Percentiles rank a stretch among this genome's conserved stretches.
Evolutionary conservation across 768 basidiomycete species (phyloP).

Genomic region (Leccinum broughii): DNA sequence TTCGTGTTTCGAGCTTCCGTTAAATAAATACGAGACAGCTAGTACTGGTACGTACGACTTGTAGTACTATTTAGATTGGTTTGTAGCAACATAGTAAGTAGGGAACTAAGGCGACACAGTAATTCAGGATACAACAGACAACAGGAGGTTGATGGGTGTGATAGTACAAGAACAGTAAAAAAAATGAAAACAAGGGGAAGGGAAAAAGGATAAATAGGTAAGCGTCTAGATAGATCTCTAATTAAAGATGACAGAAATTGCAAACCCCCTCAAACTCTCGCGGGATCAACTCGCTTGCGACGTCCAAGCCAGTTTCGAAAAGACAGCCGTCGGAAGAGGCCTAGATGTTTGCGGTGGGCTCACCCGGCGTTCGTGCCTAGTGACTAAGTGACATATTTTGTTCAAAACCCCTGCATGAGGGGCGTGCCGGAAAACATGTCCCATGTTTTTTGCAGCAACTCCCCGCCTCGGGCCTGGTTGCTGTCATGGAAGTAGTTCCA

Average conservation of each 20-base stretch:
- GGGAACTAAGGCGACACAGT: background rate
- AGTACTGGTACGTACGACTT: background rate
- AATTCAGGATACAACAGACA: background rate
- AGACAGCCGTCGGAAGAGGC: background rate
- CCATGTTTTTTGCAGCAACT: constrained; percentile 24
- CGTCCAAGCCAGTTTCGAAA: background rate
- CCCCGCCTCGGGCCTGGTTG: constrained; percentile 12
- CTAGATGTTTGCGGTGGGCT: background rate
- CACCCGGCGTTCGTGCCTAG: background rate
- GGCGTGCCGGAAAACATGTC: constrained; percentile 18
- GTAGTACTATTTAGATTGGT: background rate
- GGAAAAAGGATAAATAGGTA: background rate
- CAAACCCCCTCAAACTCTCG: background rate
- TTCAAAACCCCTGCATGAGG: constrained; percentile 10
- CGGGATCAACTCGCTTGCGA: background rate
- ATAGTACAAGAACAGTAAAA: background rate
- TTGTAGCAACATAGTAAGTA: background rate
- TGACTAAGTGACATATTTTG: background rate
- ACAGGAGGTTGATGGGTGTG: background rate
- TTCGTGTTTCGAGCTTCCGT: background rate
- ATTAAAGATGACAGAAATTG: background rate
- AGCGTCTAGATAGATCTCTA: background rate
- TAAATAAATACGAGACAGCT: background rate
- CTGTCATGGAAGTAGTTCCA: constrained; percentile 35
- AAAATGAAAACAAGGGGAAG: background rate